Evolutionary conservation across 2,329 filamentous ascomycete species (phyloP).

Genomic region (Xylaria sp.): DNA sequence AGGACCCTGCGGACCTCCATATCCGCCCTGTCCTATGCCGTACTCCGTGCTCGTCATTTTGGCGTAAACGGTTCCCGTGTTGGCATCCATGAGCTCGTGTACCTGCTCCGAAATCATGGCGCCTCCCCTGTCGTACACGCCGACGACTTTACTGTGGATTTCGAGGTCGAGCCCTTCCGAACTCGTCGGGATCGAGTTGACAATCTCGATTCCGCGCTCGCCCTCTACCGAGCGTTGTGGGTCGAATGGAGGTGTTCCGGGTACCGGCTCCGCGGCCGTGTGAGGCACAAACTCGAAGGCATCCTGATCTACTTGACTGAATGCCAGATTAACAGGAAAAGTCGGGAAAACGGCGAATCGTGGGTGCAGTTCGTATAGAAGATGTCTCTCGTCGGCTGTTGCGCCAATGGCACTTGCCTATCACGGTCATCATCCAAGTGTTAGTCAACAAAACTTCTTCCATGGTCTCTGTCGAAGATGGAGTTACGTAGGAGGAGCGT

Average conservation of each 20-base stretch:
- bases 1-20: slow-evolving; percentile 39
- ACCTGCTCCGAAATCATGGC: slow-evolving; percentile 41
- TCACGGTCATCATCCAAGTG: neutral
- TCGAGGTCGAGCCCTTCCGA: slow-evolving; percentile 24
- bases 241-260: slow-evolving; percentile 16
- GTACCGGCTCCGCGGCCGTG: slow-evolving; percentile 15
- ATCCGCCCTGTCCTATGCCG: slow-evolving; percentile 43
- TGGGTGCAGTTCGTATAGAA: slow-evolving; percentile 41
- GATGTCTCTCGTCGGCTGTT: slow-evolving; percentile 38
- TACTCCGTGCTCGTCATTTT: slow-evolving; percentile 38
- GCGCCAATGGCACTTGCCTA: slow-evolving; percentile 38
- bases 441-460: neutral
- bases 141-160: slow-evolving; percentile 37
- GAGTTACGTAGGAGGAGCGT: neutral
- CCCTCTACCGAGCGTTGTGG: slow-evolving; percentile 16
- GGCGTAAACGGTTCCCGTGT: slow-evolving; percentile 35
- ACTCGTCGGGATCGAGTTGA: slow-evolving; percentile 15
- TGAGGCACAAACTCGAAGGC: slow-evolving; percentile 16
- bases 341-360: slow-evolving; percentile 43
- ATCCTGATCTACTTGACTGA: slow-evolving; percentile 42
- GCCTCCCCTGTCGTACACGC: slow-evolving; percentile 42
- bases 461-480: neutral
- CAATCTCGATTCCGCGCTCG: slow-evolving; percentile 17
- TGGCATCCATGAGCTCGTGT: slow-evolving; percentile 36
- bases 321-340: slow-evolving; percentile 41